Evolutionary conservation across 1,284 basidiomycete species (phyloP).

Genomic region (Cronartium ribicola): DNA sequence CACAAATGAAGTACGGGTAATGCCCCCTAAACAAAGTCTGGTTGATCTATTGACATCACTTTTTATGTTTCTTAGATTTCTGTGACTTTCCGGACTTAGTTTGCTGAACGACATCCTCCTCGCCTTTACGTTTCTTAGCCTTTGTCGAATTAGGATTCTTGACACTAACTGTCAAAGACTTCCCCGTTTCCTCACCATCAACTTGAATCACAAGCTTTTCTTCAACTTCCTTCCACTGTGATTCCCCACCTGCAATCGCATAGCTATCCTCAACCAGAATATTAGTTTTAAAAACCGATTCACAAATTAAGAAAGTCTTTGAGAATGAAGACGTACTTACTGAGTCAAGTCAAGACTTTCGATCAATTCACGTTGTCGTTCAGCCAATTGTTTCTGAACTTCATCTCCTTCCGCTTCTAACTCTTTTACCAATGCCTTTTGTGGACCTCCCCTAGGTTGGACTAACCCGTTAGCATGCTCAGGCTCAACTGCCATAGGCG

Average conservation of each 20-base stretch:
- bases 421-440: not conserved
- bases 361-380: conserved; percentile 40
- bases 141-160: conserved; percentile 31
- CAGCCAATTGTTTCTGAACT: conserved; percentile 27
- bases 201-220: conserved; percentile 19
- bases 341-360: conserved; percentile 36
- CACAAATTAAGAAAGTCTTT: not conserved
- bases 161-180: conserved; percentile 30
- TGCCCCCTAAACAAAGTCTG: no score
- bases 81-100: conserved; percentile 4
- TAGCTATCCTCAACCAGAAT: conserved; percentile 22
- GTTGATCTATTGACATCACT: not conserved
- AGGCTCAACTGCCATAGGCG: conserved; percentile 1
- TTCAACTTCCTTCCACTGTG: conserved; percentile 38
- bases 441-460: not conserved
- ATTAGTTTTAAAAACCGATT: not conserved
- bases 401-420: conserved; percentile 9
- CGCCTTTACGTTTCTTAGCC: conserved; percentile 17
- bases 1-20: no score
- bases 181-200: conserved; percentile 3
- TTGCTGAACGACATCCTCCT: not conserved
- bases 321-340: conserved; percentile 35
- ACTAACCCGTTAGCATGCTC: not conserved
- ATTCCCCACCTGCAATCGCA: conserved; percentile 30
- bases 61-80: conserved; percentile 3